A percentile compares a stretch with the other conserved stretches of the same genome.
phyloP scores from a whole-genome alignment of 2,329 filamentous ascomycete species.

The Lachnellula subtilissima region DNA sequence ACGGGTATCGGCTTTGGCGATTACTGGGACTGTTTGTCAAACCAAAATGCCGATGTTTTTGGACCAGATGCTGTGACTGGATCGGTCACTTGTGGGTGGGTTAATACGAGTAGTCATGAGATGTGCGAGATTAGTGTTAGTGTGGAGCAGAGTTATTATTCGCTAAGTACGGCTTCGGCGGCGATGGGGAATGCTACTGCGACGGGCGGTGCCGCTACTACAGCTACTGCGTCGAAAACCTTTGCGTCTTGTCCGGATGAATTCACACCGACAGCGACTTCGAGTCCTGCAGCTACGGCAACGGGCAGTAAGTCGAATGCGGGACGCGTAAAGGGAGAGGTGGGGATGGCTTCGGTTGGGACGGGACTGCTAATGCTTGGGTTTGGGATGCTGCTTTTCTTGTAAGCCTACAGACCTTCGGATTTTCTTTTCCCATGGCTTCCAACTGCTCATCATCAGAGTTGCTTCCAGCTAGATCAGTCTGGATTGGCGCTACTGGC shows the following conservation, averaged over 20 bases:
- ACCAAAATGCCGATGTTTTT: not conserved
- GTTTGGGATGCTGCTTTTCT: not conserved
- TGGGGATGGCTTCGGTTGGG: not conserved
- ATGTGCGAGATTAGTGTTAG: constrained; percentile 1
- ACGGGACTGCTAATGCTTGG: not conserved
- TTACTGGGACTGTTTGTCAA: constrained; percentile 1
- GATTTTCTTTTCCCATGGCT: no score
- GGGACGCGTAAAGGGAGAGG: not conserved
- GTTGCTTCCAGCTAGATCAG: no score
- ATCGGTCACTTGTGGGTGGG: constrained; percentile 3
- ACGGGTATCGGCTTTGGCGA: not conserved
- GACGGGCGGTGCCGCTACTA: not conserved
- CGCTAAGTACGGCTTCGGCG: not conserved
- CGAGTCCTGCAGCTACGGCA: not conserved
- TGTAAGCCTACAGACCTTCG: not conserved
- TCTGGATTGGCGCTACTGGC: no score
- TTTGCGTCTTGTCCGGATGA: not conserved
- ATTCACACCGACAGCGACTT: not conserved
- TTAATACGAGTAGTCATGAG: not conserved
- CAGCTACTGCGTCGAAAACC: not conserved
- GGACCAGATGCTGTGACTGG: not conserved
- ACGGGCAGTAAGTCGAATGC: not conserved
- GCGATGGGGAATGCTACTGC: not conserved
- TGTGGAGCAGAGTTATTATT: not conserved
- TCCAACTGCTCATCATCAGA: no score